A percentile compares a stretch with the other conserved stretches of the same genome.
These are phyloP conservation scores for Ceratocystis papillata DNA, from an alignment of 2,329 filamentous ascomycete species.

Conservation along the genomic window DNA sequence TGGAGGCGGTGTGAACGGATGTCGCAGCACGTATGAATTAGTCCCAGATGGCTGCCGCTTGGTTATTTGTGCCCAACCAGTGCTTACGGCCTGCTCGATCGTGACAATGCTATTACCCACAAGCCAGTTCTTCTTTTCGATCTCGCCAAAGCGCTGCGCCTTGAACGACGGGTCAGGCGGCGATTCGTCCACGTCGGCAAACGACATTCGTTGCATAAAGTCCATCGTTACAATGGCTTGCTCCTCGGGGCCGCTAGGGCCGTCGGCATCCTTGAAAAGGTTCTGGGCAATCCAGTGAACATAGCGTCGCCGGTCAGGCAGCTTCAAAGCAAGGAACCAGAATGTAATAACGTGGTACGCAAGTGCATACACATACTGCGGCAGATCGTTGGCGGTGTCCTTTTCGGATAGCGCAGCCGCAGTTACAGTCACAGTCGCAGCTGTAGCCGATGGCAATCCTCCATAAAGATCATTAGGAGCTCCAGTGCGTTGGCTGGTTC, in stretches of 20 bases:
- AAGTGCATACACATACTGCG: conserved; percentile 85
- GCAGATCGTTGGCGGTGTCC: conserved; percentile 56
- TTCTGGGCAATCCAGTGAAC: conserved; percentile 86
- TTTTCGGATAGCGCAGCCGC: conserved; percentile 26
- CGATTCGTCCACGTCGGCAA: conserved; percentile 73
- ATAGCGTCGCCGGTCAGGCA: conserved; percentile 70
- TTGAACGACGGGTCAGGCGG: conserved; percentile 55
- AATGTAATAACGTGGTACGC: conserved; percentile 94
- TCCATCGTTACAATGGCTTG: conserved; percentile 90
- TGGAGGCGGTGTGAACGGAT: conserved; percentile 49
- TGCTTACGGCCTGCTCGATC: conserved; percentile 56
- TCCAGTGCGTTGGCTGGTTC: conserved; percentile 37
- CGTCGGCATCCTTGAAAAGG: conserved; percentile 66
- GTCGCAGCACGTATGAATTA: conserved; percentile 48
- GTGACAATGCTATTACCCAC: conserved; percentile 64
- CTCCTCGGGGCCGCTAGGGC: conserved; percentile 66
- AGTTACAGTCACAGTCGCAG: conserved; percentile 16
- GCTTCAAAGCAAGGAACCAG: conserved; percentile 86
- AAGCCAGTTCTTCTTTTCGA: conserved; percentile 58
- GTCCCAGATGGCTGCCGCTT: conserved; percentile 61
- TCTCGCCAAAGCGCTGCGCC: conserved; percentile 52
- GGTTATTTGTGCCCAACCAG: conserved; percentile 59
- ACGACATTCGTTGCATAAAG: conserved; percentile 83
- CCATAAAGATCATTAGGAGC: conserved; percentile 10
- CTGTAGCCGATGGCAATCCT: conserved; percentile 21